Base-by-base conservation (phyloP, 2,329 filamentous ascomycete genomes). In the Neoscytalidium dimidiatum region DNA sequence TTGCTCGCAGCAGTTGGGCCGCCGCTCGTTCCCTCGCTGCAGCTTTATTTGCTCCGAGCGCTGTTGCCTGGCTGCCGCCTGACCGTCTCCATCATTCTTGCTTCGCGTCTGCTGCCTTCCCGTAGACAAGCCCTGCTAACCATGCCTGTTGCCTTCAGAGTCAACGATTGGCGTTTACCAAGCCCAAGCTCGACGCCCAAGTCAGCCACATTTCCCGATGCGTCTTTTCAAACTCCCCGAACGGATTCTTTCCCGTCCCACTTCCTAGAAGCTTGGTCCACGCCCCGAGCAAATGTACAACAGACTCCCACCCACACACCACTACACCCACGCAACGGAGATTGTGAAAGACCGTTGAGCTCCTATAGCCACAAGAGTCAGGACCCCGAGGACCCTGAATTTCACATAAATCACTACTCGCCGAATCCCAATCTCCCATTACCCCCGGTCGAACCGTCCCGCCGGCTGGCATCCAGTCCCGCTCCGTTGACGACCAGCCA, bases 341-440 rank as follows among this genome's bases (percentile, higher is more conserved):
- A 75, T 57, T 67, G 73, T 69, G 73, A 75, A 13, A 72, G 73
- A 48, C 73, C 77, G 29, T 71, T 71, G 64, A 76, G 71, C 65
- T 75, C 73, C 28, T 73, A 76, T 51, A 78, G 72, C 66, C 71
- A 72, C 53, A 73, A 75, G 62, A 68, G 71, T 31, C 73, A 69
- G 53, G 77, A 71, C 6, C 77, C 76, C 19, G 73, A 79, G 66
- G 77, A 80, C 57, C 77, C 77, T 35, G 71, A 75, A 73, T 83
- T 87, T 73, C 87, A 90, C 86, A 84, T 83, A 70, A 87, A 86
- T 69, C 84, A 89, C 73, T 84, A 86, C 70, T 85, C 85, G 48
- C 79, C 84, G 48, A 82, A 82, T 70, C 78, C 81, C 17, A 84
- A 79, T 71, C 75, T 86, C 62, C 80, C 82, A 64, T 76, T 89